Base-by-base conservation (phyloP, 768 basidiomycete species). In the Boletus rubroflammeus region DNA sequence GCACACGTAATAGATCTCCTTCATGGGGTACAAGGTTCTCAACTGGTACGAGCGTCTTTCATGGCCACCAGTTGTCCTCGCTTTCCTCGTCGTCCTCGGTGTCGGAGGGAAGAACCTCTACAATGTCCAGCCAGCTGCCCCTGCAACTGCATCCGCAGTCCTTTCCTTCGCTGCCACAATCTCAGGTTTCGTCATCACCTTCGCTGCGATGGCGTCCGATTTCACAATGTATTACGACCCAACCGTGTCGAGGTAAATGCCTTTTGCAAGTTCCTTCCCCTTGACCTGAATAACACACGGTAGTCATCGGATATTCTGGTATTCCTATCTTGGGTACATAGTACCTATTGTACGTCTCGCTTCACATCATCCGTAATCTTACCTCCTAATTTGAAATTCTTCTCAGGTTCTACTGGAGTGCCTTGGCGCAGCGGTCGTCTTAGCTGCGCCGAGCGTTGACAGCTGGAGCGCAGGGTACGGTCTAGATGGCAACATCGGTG, bases 41-140 rank as follows among this genome's bases (percentile, higher is more conserved):
- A 74, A 78, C 45, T 76, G 81, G 83, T 93, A 89, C 61, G 90
- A 91, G 61, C 78, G 83, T 10, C 55, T 87, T 3, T 75, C 85
- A 2, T 92, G 90, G 90, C 76, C 92, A 17, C 91, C 92, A 0
- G 80, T 90, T 17, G 63, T 90, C n/a, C 71, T 93, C 49, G 80
- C 84, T 9, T 91, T 85, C 66, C 59, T 90, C 31, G 78, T 93
- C 49, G 82, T 81, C 9, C 70, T 88, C 13, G 90, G 86, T 3
- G 75, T 89, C n/a, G 83, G 88, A 0, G 90, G 84, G 0, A 85
- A 88, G 58, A 76, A 91, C 58, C 73, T 93, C 11, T 71, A 71
- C 15, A 78, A 75, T 47, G 75, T 74, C 1, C 77, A 34, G 0
- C 73, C 81, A 0, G 69, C 74, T 1, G 71, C 63, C 10, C 83